Evolutionary conservation across 257 asterid genomes (phyloP), one percentile per base, ranked within the genome.

Genomic region (Apocynum venetum): DNA sequence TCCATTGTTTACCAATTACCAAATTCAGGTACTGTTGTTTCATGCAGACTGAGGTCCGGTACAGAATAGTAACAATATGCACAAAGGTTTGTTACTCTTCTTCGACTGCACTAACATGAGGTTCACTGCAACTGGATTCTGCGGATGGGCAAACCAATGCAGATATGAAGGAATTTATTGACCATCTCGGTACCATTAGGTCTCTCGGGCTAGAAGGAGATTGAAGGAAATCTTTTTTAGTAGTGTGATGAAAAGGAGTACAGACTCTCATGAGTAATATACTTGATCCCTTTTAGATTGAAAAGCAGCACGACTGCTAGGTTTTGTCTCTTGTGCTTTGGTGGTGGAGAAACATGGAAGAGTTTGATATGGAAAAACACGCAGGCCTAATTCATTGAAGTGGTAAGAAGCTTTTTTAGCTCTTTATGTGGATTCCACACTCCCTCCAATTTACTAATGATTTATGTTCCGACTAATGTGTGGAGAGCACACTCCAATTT

Each of bases 401-500:
- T 78, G 73, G 71, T 46, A 15, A 48, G 71, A 7, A n/a, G 53
- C 46, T 68, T 53, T 63, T 64, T 63, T 64, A 43, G 15, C 68
- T n/a, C 56, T 75, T 80, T 69, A 19, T 74, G 87, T 80, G 91
- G 85, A 84, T 53, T 59, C 80, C 94, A 87, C 94, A 83, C 90
- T 88, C 71, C 78, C 78, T 70, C 31, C 2, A 60, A 80, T 88
- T 75, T 68, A 66, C 46, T 83, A 89, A 70, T 80, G 31, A 17
- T 63, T 38, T 52, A 41, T 57, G 55, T 72, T 46, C 48, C 76
- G 76, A 76, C 77, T 56, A 53, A 52, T 59, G 76, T 80, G 87
- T 87, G 96, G 86, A 76, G 72, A 53, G 74, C 91, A 89, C 91
- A 85, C 90, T 91, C 89, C 82, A 83, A 47, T 80, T 81, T 73